Percentiles rank a stretch among this genome's conserved stretches.
phyloP scores from a whole-genome alignment of 2,329 filamentous ascomycete species.

The Penicillium janthinellum region DNA sequence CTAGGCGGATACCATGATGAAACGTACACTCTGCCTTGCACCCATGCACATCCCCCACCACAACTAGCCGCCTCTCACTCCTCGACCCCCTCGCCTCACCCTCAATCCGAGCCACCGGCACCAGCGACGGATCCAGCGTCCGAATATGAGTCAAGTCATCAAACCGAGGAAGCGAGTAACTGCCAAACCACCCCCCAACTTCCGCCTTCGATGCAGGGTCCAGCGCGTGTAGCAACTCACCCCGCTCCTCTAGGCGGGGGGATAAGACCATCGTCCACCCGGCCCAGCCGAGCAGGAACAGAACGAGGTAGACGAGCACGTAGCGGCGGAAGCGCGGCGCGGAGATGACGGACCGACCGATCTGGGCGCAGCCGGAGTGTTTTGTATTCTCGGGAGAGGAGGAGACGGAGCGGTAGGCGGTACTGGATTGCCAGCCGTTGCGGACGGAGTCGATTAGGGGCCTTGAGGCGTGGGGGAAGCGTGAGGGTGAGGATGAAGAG shows the following conservation, averaged over 20 bases:
- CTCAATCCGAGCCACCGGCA: constrained; percentile 41
- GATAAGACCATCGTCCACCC: constrained; percentile 39
- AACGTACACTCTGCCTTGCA: constrained; percentile 67
- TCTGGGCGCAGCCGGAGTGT: constrained; percentile 27
- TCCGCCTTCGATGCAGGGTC: constrained; percentile 32
- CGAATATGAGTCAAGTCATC: constrained; percentile 54
- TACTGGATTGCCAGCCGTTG: constrained; percentile 42
- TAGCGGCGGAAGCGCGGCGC: constrained; percentile 48
- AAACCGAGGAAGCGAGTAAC: constrained; percentile 52
- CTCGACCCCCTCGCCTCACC: constrained; percentile 13
- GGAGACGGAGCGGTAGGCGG: constrained; percentile 23
- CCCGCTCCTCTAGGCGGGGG: constrained; percentile 37
- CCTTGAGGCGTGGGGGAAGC: constrained; percentile 22
- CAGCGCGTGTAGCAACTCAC: constrained; percentile 33
- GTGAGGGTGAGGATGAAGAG: constrained; percentile 14
- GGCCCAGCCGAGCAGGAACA: constrained; percentile 35
- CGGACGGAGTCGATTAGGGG: constrained; percentile 42
- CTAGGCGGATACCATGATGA: neutral
- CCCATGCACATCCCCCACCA: constrained; percentile 92
- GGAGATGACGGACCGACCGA: constrained; percentile 35
- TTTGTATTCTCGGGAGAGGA: constrained; percentile 22
- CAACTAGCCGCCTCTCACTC: constrained; percentile 64
- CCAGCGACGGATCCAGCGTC: constrained; percentile 49
- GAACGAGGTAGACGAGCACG: constrained; percentile 36
- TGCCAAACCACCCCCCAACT: constrained; percentile 47